Evolutionary conservation across 192 early-diverging fungal species (phyloP).

Genomic region (Physocladia obscura): DNA sequence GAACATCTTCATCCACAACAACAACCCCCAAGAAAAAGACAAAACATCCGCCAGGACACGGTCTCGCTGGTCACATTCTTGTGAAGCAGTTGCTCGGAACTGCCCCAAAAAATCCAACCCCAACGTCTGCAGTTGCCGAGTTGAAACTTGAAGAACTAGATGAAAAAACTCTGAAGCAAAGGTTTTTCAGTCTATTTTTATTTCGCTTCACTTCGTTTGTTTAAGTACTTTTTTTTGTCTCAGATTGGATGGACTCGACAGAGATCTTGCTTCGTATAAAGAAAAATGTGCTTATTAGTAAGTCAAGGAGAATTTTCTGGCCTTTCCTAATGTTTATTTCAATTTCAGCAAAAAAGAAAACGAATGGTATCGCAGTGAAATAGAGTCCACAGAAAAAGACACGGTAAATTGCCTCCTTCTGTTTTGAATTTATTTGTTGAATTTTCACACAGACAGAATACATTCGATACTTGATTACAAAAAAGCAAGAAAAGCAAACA

Average conservation of each 20-base stretch:
- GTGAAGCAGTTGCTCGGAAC: conserved; percentile 30
- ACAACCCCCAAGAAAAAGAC: not conserved
- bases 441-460: conserved; percentile 43
- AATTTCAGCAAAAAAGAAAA: conserved; percentile 50
- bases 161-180: conserved; percentile 34
- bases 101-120: conserved; percentile 12
- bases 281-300: conserved; percentile 47
- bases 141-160: conserved; percentile 47
- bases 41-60: not conserved
- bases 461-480: conserved; percentile 49
- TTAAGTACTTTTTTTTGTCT: not conserved
- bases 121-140: not conserved
- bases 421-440: not conserved
- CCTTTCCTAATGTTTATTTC: not conserved
- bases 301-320: conserved; percentile 3
- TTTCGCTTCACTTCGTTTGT: not conserved
- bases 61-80: conserved; percentile 15
- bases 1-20: not conserved
- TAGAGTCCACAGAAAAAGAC: conserved; percentile 48
- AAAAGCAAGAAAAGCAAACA: conserved; percentile 48
- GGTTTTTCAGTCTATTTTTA: conserved; percentile 17
- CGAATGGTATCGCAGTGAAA: conserved; percentile 56
- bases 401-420: conserved; percentile 32
- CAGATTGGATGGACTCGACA: conserved; percentile 37
- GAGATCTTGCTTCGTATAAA: conserved; percentile 48